Evolutionary conservation across 345 rosid genomes (phyloP).

Genomic region (Theobroma cacao): DNA sequence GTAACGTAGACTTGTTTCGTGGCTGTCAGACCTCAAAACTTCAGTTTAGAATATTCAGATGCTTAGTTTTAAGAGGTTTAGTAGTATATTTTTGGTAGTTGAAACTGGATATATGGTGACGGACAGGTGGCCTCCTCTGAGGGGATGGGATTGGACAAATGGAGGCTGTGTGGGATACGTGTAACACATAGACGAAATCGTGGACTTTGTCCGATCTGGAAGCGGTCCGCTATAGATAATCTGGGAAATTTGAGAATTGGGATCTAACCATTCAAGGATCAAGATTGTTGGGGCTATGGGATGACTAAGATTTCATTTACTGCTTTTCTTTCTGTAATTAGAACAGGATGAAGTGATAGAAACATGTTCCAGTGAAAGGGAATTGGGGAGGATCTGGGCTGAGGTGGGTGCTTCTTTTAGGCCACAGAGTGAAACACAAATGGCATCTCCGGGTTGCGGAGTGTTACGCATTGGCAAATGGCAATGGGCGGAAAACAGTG

Average conservation of each 20-base stretch:
- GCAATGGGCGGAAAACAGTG: no score
- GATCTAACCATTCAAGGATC: no score
- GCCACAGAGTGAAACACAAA: no score
- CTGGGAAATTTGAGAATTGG: not conserved
- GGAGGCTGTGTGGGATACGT: not conserved
- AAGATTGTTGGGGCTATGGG: no score
- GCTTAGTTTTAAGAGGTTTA: not conserved
- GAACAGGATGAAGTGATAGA: no score
- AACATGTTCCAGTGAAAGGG: no score
- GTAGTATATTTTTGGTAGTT: not conserved
- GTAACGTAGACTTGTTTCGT: not conserved
- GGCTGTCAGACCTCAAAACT: not conserved
- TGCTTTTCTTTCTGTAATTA: no score
- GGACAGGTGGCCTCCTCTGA: not conserved
- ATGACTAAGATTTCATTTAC: no score
- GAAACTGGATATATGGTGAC: not conserved
- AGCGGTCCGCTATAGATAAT: not conserved
- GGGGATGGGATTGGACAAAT: not conserved
- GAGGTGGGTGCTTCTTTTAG: no score
- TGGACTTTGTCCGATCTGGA: not conserved
- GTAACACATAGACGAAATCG: not conserved
- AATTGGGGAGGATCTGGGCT: no score
- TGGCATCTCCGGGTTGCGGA: no score
- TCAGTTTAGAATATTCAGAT: not conserved
- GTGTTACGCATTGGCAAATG: no score